Conservation (phyloP, 176 grass and related monocot genomes). For the Raddia distichophylla region DNA sequence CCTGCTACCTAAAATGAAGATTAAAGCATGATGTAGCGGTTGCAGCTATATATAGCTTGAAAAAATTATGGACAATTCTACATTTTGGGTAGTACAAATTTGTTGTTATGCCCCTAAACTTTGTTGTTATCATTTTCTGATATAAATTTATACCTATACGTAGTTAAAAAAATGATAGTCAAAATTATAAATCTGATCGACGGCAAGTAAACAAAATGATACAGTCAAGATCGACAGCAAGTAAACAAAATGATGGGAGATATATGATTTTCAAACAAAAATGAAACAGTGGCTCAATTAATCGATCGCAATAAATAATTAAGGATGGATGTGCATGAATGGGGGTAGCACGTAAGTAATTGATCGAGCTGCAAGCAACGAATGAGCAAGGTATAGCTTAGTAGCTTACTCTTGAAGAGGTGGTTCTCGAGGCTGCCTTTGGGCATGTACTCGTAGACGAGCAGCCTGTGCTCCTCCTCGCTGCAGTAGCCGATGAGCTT, state of each 20-base stretch:
- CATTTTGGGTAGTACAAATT: neutral
- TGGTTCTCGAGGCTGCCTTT: constrained; percentile 72
- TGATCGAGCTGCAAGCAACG: no score
- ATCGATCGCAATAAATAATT: neutral
- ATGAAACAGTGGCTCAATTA: neutral
- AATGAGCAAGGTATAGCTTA: no score
- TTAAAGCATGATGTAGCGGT: no score
- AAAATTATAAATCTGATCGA: neutral
- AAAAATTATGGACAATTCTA: neutral
- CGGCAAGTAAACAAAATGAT: no score
- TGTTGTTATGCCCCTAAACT: no score
- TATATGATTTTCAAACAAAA: neutral
- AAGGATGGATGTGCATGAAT: no score
- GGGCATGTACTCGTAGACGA: constrained; percentile 81
- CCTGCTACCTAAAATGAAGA: neutral
- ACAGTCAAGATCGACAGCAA: no score
- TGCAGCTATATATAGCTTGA: neutral
- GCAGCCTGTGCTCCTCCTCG: constrained; percentile 63
- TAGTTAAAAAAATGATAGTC: no score
- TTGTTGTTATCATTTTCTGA: no score
- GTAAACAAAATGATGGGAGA: no score
- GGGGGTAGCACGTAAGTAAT: neutral
- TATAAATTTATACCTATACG: no score
- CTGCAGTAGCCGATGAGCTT: constrained; percentile 78
- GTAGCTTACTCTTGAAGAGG: constrained; percentile 66